Evolutionary conservation across 768 basidiomycete genomes (phyloP).

Genomic region (Crassisporium funariophilum): DNA sequence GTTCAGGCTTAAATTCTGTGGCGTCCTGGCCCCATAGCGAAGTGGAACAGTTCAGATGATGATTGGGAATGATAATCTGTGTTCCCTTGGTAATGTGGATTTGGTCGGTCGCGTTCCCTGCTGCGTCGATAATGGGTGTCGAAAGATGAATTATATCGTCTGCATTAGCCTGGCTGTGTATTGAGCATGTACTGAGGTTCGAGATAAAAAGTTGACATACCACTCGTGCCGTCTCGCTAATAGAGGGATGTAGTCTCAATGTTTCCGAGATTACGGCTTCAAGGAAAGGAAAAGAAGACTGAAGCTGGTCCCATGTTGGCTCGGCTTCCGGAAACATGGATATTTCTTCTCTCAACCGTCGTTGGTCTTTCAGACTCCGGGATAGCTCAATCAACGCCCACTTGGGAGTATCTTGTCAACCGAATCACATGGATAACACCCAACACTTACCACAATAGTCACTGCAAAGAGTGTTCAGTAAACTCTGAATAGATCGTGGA

Average conservation of each 20-base stretch:
- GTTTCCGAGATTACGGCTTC: conserved; percentile 43
- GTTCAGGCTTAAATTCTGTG: conserved; percentile 43
- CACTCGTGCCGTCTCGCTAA: conserved; percentile 28
- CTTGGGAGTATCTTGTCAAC: conserved; percentile 15
- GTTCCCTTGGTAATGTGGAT: conserved; percentile 43
- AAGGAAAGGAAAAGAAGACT: conserved; percentile 36
- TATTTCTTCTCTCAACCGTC: conserved; percentile 19
- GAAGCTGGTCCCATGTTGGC: conserved; percentile 43
- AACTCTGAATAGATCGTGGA: background rate
- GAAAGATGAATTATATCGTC: conserved; percentile 42
- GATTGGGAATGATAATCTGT: conserved; percentile 37
- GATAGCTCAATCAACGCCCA: conserved; percentile 26
- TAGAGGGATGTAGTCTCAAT: conserved; percentile 38
- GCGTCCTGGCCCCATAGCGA: conserved; percentile 48
- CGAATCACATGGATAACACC: too few relatives aligned
- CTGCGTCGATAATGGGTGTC: conserved; percentile 27
- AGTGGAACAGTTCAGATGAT: conserved; percentile 40
- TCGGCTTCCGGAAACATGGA: conserved; percentile 20
- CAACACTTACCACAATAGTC: too few relatives aligned
- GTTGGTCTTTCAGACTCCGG: conserved; percentile 18
- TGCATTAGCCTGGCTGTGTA: conserved; percentile 28
- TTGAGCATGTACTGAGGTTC: background rate
- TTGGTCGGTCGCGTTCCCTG: conserved; percentile 29
- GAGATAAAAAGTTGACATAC: conserved; percentile 23
- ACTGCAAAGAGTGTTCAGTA: too few relatives aligned